Conservation (phyloP, 2,329 filamentous ascomycete genomes). For the Penicillium sp. region DNA sequence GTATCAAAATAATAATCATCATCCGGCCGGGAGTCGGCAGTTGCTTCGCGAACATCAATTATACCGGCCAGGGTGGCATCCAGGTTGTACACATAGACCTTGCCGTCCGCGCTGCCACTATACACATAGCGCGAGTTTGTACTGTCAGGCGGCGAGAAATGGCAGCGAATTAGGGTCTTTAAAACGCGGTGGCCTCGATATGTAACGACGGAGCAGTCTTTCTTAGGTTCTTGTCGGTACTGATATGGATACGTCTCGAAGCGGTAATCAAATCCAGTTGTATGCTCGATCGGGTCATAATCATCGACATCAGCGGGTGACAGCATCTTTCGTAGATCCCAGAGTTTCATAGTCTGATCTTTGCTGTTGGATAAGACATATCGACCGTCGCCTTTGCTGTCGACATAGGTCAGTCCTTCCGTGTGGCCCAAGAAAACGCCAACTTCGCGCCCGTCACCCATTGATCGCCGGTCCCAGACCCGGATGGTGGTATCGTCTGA, state of each 20-base stretch:
- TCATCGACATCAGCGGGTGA: constrained; percentile 58
- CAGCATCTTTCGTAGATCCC: constrained; percentile 90
- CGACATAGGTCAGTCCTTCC: constrained; percentile 63
- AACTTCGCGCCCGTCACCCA: constrained; percentile 59
- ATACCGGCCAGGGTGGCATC: constrained; percentile 76
- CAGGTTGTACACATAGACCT: constrained; percentile 88
- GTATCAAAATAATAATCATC: constrained; percentile 53
- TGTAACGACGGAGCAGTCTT: constrained; percentile 89
- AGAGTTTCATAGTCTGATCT: constrained; percentile 95
- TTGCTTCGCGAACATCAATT: constrained; percentile 73
- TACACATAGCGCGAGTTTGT: constrained; percentile 92
- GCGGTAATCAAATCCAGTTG: constrained; percentile 61
- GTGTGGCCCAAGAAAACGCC: constrained; percentile 64
- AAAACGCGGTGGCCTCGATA: constrained; percentile 87
- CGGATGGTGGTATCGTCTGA: constrained; percentile 93
- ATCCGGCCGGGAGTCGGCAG: constrained; percentile 57
- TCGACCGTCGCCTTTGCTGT: constrained; percentile 80
- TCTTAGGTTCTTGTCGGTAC: constrained; percentile 59
- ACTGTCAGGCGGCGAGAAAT: constrained; percentile 83
- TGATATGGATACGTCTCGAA: constrained; percentile 54
- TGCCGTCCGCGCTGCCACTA: constrained; percentile 82
- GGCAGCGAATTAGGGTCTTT: constrained; percentile 86
- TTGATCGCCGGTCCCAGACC: constrained; percentile 84
- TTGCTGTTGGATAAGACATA: constrained; percentile 94
- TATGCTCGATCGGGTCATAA: constrained; percentile 52